Evolutionary conservation across 495 filamentous ascomycete genomes (phyloP).

Genomic region (Neurospora sp.): DNA sequence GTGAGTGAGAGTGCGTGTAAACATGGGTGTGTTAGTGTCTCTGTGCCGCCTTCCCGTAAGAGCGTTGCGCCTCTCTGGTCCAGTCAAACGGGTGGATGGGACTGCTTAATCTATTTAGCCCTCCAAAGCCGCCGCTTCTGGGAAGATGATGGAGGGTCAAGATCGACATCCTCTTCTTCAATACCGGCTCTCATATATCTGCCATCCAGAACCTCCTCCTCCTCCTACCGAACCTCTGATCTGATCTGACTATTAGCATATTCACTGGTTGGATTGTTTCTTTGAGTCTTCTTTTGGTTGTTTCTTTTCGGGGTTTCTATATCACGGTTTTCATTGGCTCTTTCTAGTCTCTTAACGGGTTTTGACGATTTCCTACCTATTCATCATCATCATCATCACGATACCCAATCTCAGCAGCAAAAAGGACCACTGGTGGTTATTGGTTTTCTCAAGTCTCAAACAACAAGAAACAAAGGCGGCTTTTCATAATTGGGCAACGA

Average conservation of each 20-base stretch:
- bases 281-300: slow-evolving; percentile 13
- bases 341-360: slow-evolving; percentile 16
- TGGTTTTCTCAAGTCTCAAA: not conserved
- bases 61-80: not conserved
- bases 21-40: not conserved
- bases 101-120: not conserved
- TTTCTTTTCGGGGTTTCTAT: not conserved
- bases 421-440: slow-evolving; percentile 9
- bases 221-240: slow-evolving; percentile 18
- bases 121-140: not conserved
- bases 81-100: not conserved
- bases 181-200: slow-evolving; percentile 1
- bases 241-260: not conserved
- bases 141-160: not conserved
- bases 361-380: slow-evolving; percentile 14
- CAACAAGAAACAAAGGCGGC: not conserved
- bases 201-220: slow-evolving; percentile 19
- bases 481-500: not conserved
- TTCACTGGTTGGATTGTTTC: slow-evolving; percentile 2
- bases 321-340: not conserved
- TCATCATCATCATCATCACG: slow-evolving; percentile 12
- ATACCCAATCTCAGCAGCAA: slow-evolving; percentile 5
- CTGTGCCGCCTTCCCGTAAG: not conserved
- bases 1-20: not conserved
- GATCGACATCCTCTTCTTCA: not conserved